Conservation (phyloP, 2,329 filamentous ascomycete genomes). For the Colletotrichum sp. region DNA sequence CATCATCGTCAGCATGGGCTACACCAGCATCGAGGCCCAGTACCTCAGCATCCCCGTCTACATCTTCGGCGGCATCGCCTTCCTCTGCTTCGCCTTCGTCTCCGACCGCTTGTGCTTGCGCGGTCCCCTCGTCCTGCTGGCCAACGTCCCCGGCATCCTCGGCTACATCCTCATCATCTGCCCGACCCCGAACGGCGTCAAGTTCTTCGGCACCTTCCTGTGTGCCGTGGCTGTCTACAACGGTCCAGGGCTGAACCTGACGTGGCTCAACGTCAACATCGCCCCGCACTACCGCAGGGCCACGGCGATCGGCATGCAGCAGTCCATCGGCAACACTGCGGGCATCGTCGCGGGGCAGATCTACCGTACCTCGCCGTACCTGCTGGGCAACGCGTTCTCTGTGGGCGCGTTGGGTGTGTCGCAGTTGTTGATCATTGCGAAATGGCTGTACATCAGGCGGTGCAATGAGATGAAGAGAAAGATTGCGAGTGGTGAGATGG, state of each 20-base stretch:
- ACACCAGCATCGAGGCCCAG: conserved; percentile 53
- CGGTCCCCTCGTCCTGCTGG: conserved; percentile 56
- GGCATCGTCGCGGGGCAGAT: conserved; percentile 47
- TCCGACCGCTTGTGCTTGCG: conserved; percentile 46
- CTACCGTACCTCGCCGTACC: conserved; percentile 35
- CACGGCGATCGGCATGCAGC: conserved; percentile 45
- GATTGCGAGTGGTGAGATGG: conserved; percentile 41
- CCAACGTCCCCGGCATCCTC: conserved; percentile 54
- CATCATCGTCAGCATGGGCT: conserved; percentile 58
- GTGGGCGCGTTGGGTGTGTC: conserved; percentile 31
- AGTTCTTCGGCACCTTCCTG: conserved; percentile 55
- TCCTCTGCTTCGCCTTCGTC: conserved; percentile 47
- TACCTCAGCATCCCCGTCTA: conserved; percentile 64
- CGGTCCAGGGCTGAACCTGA: conserved; percentile 50
- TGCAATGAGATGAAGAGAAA: conserved; percentile 45
- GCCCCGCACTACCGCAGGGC: conserved; percentile 51
- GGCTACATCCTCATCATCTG: conserved; percentile 54
- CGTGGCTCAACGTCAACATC: conserved; percentile 50
- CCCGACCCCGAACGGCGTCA: conserved; percentile 51
- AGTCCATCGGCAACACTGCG: conserved; percentile 42
- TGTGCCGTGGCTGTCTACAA: conserved; percentile 52
- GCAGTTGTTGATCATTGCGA: conserved; percentile 39
- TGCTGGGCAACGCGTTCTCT: conserved; percentile 30
- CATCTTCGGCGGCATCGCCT: conserved; percentile 50
- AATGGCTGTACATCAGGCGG: conserved; percentile 46